Base-by-base conservation (phyloP, 768 basidiomycete genomes). In the Suillus weaverae region DNA sequence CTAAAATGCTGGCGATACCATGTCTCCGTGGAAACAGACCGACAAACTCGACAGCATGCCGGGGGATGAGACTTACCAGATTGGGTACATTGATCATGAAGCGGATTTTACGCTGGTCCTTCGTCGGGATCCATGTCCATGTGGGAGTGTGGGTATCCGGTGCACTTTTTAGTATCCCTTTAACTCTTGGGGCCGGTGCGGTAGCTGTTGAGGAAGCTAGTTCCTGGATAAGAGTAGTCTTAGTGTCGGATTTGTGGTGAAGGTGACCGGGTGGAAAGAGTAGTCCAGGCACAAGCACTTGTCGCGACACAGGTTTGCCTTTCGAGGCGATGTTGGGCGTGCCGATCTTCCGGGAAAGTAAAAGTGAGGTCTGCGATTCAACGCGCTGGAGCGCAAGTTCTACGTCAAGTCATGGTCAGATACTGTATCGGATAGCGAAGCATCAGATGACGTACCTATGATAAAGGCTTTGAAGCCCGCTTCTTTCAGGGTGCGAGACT, bases 281-380 rank as follows among this genome's bases (percentile, higher is more conserved):
- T 5, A 77, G 69, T 22, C 79, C 68, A 5, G 89, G 89, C 32
- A 93, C 79, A 48, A 79, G 72, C 1, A 86, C 86, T 14, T 81
- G 83, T 39, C 91, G 86, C 16, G 86, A 81, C 33, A 72, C 70
- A 2, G 89, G 83, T 69, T 81, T 84, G n/a, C 92, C 92, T 73
- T 94, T 94, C 61, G 87, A 86, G 4, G 83, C 76, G 61, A 94
- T 91, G 74, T 94, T 94, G 6, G 92, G 92, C 0, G 84, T 89
- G 30, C 83, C 83, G 65, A 94, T 86, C 56, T 85, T 81, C 30
- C 90, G 85, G 1, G 91, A 91, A 51, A 93, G 82, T 0, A 79
- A 67, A n/a, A 91, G 71, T 5, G 80, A 70, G 9, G 84, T 81
- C 66, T 89, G 87, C 0, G 81, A 81, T 76, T 91, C 89, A 54